Conservation (phyloP, 495 filamentous ascomycete genomes). For the Tetracladium marchalianum region DNA sequence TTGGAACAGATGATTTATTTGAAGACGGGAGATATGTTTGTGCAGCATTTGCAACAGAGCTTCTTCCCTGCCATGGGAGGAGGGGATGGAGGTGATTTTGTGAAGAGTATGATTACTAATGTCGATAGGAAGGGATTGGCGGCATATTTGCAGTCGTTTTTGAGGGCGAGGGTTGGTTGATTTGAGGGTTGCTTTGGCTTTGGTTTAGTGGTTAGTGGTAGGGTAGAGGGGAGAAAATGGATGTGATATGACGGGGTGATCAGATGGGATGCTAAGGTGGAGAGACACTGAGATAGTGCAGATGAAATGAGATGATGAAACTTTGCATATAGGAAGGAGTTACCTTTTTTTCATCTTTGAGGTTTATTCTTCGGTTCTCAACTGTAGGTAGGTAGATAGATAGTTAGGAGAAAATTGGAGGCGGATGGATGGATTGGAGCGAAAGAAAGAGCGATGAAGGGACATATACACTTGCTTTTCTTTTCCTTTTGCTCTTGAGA, state of each 20-base stretch:
- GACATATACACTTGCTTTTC: too few relatives aligned
- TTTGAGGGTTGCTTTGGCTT: neutral
- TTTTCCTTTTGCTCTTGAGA: too few relatives aligned
- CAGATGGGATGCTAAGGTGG: neutral
- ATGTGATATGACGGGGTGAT: too few relatives aligned
- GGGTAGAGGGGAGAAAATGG: too few relatives aligned
- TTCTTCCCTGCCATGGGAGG: conserved; percentile 36
- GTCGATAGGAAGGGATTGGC: conserved; percentile 38
- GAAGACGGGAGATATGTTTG: conserved; percentile 62
- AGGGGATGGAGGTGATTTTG: conserved; percentile 36
- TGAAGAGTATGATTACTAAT: conserved; percentile 37
- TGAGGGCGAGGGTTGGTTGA: conserved; percentile 22
- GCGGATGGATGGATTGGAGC: too few relatives aligned
- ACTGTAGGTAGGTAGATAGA: too few relatives aligned
- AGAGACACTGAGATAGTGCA: neutral
- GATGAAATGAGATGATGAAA: conserved; percentile 4
- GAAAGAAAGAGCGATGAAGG: too few relatives aligned
- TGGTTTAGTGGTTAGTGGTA: neutral
- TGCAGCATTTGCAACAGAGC: conserved; percentile 35
- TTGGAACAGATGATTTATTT: conserved; percentile 79
- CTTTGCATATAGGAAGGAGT: too few relatives aligned
- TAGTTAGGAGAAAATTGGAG: too few relatives aligned
- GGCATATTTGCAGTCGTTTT: conserved; percentile 33
- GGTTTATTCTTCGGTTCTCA: too few relatives aligned
- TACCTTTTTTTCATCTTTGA: too few relatives aligned